Conservation (phyloP, 2,329 filamentous ascomycete species). For the Zymoseptoria ardabiliae region DNA sequence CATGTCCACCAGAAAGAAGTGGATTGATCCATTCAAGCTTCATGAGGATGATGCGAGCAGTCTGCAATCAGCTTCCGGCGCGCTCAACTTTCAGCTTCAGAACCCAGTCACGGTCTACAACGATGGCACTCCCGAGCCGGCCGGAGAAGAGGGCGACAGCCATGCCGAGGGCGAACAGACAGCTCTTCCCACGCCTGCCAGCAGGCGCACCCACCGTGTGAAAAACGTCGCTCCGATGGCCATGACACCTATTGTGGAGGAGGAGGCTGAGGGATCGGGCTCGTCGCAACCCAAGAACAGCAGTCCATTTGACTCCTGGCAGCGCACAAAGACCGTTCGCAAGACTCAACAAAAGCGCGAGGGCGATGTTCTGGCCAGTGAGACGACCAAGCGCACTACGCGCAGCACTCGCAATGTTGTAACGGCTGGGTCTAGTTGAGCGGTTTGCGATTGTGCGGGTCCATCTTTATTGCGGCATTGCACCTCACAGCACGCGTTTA, state of each 20-base stretch:
- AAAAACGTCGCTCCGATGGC: constrained; percentile 19
- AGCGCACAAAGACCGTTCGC: constrained; percentile 48
- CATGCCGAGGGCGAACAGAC: constrained; percentile 1
- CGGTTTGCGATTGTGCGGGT: neutral
- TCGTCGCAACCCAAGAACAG: constrained; percentile 25
- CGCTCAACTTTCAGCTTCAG: constrained; percentile 3
- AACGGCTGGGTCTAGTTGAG: neutral
- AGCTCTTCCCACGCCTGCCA: constrained; percentile 1
- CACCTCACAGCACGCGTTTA: neutral
- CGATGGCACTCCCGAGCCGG: neutral
- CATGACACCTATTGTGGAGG: constrained; percentile 7
- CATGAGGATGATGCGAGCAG: constrained; percentile 28
- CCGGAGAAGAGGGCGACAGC: constrained; percentile 41
- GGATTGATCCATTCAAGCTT: constrained; percentile 8
- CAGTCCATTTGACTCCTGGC: constrained; percentile 63
- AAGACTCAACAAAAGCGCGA: constrained; percentile 11
- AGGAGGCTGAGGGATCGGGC: constrained; percentile 5
- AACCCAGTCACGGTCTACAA: neutral
- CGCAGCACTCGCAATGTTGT: constrained; percentile 1
- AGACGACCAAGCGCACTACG: constrained; percentile 11
- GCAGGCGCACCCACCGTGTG: constrained; percentile 3
- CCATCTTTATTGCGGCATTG: neutral
- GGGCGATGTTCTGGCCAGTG: constrained; percentile 4
- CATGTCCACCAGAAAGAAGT: constrained; percentile 26
- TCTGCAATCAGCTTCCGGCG: constrained; percentile 1